Evolutionary conservation across 345 rosid genomes (phyloP).

Genomic region (Combretum micranthum): DNA sequence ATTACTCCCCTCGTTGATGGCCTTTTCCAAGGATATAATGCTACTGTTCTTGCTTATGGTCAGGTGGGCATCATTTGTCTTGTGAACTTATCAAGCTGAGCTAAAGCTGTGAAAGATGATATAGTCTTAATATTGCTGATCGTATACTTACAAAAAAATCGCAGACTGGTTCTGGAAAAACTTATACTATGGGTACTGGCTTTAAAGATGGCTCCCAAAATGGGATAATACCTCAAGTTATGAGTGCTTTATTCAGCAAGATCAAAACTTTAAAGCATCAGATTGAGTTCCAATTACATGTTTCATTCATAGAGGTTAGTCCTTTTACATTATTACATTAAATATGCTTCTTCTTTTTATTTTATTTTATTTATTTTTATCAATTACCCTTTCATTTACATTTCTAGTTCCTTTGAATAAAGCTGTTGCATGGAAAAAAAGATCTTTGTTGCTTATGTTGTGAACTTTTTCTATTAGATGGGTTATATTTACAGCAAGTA

Average conservation of each 20-base stretch:
- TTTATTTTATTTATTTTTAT: not conserved
- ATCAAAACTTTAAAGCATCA: conserved; percentile 72
- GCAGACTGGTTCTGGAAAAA: conserved; percentile 99
- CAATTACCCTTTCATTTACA: too few relatives aligned
- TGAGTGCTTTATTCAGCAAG: conserved; percentile 77
- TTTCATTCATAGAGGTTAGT: conserved; percentile 94
- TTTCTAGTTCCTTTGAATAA: too few relatives aligned
- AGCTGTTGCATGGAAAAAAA: too few relatives aligned
- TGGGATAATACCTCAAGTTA: conserved; percentile 83
- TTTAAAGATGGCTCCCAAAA: conserved; percentile 70
- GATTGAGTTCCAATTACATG: conserved; percentile 78
- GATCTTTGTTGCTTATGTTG: too few relatives aligned
- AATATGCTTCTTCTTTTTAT: not conserved
- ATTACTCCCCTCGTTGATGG: conserved; percentile 86
- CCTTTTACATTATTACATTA: conserved; percentile 7
- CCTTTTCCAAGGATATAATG: conserved; percentile 97
- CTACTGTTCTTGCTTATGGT: conserved; percentile 98
- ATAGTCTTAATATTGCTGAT: not conserved
- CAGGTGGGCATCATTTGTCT: conserved; percentile 47
- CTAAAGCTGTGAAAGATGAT: not conserved
- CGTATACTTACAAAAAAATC: conserved; percentile 11
- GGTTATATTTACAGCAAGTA: not conserved
- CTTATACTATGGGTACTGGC: conserved; percentile 98
- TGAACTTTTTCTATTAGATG: too few relatives aligned
- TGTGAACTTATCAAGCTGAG: conserved; percentile 4